phyloP scores from a whole-genome alignment of 176 grass and related monocot genomes.

The Aegilops speltoides region DNA sequence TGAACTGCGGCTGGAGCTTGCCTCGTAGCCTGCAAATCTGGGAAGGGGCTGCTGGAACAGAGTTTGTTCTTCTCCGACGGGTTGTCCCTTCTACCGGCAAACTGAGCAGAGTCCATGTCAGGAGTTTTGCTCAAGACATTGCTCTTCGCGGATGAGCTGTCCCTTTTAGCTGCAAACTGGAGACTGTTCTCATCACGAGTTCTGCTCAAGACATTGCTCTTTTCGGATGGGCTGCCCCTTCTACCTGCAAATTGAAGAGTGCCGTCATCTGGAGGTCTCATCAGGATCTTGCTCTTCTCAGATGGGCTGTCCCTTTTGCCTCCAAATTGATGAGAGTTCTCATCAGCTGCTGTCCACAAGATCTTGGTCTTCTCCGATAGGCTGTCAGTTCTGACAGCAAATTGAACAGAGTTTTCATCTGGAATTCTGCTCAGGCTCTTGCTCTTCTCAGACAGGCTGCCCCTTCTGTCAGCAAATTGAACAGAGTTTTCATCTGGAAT shows the following conservation, averaged over 20 bases:
- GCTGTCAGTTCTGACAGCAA: not conserved
- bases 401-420: not conserved
- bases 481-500: conserved; percentile 22
- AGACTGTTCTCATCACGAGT: conserved; percentile 8
- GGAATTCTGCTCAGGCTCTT: conserved; percentile 21
- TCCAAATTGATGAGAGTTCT: conserved; percentile 4
- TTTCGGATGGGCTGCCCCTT: not conserved
- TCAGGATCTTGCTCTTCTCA: conserved; percentile 8
- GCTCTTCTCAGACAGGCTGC: conserved; percentile 22
- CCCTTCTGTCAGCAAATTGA: not conserved
- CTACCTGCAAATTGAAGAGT: not conserved
- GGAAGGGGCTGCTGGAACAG: conserved; percentile 27
- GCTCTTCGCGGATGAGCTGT: conserved; percentile 10
- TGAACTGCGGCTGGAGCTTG: conserved; percentile 20
- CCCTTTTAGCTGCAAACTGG: not conserved
- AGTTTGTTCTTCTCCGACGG: conserved; percentile 31
- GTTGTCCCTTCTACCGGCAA: not conserved
- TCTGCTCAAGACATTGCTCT: not conserved
- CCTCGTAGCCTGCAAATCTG: conserved; percentile 29
- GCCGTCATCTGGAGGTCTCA: not conserved
- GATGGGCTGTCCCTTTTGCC: not conserved
- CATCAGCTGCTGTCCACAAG: not conserved
- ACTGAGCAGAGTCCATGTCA: not conserved
- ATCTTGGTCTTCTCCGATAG: conserved; percentile 9
- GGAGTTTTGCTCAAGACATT: conserved; percentile 2